Evolutionary conservation across 2,329 filamentous ascomycete genomes (phyloP), one percentile per base, ranked within the genome.

Genomic region (Ascochyta rabiei): DNA sequence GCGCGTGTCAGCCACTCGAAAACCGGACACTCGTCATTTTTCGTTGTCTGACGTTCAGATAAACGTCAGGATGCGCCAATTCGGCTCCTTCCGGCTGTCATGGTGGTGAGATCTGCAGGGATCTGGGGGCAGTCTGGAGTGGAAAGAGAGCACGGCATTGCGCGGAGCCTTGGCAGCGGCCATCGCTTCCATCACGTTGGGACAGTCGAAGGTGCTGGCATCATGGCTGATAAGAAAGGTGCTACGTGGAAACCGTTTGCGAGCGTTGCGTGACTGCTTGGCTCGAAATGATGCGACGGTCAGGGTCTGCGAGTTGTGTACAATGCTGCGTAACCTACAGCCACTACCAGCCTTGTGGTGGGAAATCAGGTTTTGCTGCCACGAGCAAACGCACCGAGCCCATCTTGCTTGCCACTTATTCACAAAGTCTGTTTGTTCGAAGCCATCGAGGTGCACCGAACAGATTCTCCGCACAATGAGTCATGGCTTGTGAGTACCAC

Each of bases 41-140:
- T 48, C 26, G 4, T 19, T 15, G 26, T 38, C 21, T 6, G 19
- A 18, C 15, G 6, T 38, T 6, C 7, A 16, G 10, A 9, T 13
- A 9, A 15, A 44, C 39, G 50, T 53, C 39, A 48, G 26, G 12
- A 34, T 37, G 18, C 16, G 24, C 34, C 33, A 24, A 34, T 6
- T 39, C 44, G 50, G 44, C 44, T 44, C 31, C 39, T 39, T 44
- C 31, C 50, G 50, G 50, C 28, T 48, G 39, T 37, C 26, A 43
- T 16, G 30, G 21, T 47, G 38, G 43, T 31, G 33, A 31, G 23
- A 42, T 6, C n/a, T 30, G 31, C 38, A 38, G 38, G 37, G 31
- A 42, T 47, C 16, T 30, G 15, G 31, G 28, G 33, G 30, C 7
- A 30, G 21, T 35, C 18, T 24, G 30, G 43, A 31, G 24, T 30